Evolutionary conservation across 2,329 filamentous ascomycete genomes (phyloP).

Genomic region (Colletotrichum lupini): DNA sequence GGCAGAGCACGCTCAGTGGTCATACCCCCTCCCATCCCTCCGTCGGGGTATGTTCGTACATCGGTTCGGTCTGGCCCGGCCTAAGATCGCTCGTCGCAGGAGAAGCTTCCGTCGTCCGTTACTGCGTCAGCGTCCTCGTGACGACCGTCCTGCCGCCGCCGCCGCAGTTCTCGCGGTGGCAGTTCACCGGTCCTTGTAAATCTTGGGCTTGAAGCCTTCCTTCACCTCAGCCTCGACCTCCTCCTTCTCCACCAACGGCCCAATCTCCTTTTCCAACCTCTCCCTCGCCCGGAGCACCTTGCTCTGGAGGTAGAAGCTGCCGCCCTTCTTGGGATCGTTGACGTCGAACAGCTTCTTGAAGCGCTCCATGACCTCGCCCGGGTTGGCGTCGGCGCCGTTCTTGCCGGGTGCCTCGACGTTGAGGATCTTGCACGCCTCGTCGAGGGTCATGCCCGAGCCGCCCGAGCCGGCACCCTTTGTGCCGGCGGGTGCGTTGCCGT

Average conservation of each 20-base stretch:
- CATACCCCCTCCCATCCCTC: background rate
- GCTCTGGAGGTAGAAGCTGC: conserved; percentile 98
- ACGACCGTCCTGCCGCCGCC: background rate
- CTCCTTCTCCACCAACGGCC: conserved; percentile 75
- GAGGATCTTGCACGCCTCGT: conserved; percentile 96
- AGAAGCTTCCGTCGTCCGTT: background rate
- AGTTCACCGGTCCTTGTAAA: conserved; percentile 78
- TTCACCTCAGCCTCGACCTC: conserved; percentile 81
- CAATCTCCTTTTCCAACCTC: conserved; percentile 88
- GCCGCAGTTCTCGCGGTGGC: background rate
- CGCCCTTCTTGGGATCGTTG: conserved; percentile 95
- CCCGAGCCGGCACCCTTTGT: conserved; percentile 51
- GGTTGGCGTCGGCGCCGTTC: conserved; percentile 75
- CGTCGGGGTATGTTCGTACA: background rate
- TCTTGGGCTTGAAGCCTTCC: conserved; percentile 93
- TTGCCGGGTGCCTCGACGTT: conserved; percentile 88
- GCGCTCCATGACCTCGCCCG: conserved; percentile 82
- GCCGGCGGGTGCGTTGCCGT: conserved; percentile 53
- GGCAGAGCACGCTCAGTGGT: background rate
- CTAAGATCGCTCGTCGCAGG: background rate
- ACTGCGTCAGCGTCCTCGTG: background rate
- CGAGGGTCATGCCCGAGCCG: conserved; percentile 83
- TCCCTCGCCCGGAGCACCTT: conserved; percentile 94
- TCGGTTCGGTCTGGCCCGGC: background rate
- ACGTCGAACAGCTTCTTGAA: conserved; percentile 96